Percentiles rank a stretch among this genome's conserved stretches.
These are phyloP conservation scores for Danielia oregonensis DNA, from an alignment of 805 yeast species.

Conservation along the genomic window DNA sequence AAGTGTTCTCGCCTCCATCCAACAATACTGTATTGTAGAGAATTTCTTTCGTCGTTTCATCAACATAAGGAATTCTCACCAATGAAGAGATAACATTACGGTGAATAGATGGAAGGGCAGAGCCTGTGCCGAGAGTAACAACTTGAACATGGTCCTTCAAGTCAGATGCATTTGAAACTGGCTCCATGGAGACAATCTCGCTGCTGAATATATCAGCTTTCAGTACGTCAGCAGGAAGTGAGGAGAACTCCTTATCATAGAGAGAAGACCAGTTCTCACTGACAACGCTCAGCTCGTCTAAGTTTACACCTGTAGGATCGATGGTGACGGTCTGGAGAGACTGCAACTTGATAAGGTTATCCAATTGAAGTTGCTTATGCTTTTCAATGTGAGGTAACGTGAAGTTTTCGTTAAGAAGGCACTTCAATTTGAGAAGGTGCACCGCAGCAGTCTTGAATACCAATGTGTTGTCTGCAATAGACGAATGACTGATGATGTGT, in stretches of 20 bases:
- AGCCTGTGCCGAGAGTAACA: slow-evolving; percentile 86
- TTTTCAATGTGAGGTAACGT: slow-evolving; percentile 36
- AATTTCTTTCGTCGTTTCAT: slow-evolving; percentile 14
- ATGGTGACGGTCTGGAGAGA: slow-evolving; percentile 28
- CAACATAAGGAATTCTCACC: slow-evolving; percentile 61
- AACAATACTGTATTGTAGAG: slow-evolving; percentile 50
- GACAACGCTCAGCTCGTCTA: slow-evolving; percentile 16
- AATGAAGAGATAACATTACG: slow-evolving; percentile 84
- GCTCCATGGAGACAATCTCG: slow-evolving; percentile 18
- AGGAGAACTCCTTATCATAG: slow-evolving; percentile 27
- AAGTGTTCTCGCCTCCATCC: slow-evolving; percentile 95
- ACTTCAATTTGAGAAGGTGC: slow-evolving; percentile 53
- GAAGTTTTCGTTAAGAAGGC: slow-evolving; percentile 43
- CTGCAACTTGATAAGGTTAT: slow-evolving; percentile 21
- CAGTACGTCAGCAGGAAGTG: slow-evolving; percentile 13
- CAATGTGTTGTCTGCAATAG: slow-evolving; percentile 57
- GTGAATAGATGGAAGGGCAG: slow-evolving; percentile 80
- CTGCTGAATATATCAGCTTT: slow-evolving; percentile 16
- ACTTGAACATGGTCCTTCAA: slow-evolving; percentile 58
- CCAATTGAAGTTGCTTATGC: slow-evolving; percentile 11
- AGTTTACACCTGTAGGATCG: slow-evolving; percentile 18
- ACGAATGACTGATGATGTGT: slow-evolving; percentile 74
- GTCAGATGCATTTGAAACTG: slow-evolving; percentile 4
- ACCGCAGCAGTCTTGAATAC: slow-evolving; percentile 54
- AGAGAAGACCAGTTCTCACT: slow-evolving; percentile 26